Base-by-base conservation (phyloP, 2,329 filamentous ascomycete genomes). In the Fusarium coicis region DNA sequence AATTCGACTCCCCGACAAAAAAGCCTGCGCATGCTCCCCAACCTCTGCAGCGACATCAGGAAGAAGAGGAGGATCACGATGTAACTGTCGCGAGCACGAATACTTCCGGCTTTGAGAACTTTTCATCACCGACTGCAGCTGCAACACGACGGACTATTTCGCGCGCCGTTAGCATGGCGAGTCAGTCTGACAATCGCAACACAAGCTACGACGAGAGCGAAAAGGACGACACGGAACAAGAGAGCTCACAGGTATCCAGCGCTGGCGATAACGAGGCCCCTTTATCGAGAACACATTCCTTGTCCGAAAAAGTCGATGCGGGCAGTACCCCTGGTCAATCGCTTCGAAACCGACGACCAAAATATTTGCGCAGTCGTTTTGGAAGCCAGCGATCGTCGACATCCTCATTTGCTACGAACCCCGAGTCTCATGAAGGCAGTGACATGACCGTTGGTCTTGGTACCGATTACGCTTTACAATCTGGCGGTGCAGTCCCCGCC, bases 391-490 rank as follows among this genome's bases (percentile, higher is more conserved):
- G 88, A 60, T 91, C 89, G 8, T 91, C 89, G 4, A 84, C 87
- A 7, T 91, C 89, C 2, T 91, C 89, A 3, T 87, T 89, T 44
- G 78, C 84, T n/a, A 87, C 87, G 21, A 88, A 87, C 56, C 79
- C 84, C 4, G 87, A 88, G n/a, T 83, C 83, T 10, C 81, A 86
- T 49, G 88, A 90, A 40, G 90, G 89, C n/a, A 96, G 92, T 78
- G 94, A 97, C 73, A 88, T 87, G 8, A 95, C 93, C 10, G 84
- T 94, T 23, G 92, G 86, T 11, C 78, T 86, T 15, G 86, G 92
- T 11, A 90, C 91, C 14, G 95, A 97, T 80, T 96, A 92, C 81
- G 93, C 93, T 30, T 84, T 97, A 40, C 93, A 97, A 77, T 93
- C 93, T 5, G 94, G 93, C 23, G 93, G 94, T 32, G 93, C 93